Conservation (phyloP, 352 stramenopile species). For the Pythium folliculosum region DNA sequence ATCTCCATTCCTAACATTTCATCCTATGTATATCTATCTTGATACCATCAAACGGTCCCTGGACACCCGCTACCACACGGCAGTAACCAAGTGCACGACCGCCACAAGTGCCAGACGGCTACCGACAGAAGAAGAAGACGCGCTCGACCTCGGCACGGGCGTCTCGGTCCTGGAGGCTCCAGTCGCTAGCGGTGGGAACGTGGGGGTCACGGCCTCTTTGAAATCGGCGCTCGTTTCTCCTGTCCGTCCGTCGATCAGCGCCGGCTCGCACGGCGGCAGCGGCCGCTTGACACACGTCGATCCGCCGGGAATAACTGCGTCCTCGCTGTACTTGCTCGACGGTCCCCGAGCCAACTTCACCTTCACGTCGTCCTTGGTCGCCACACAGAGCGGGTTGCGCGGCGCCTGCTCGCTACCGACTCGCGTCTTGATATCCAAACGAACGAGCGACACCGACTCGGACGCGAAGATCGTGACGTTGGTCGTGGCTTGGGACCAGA, state of each 20-base stretch:
- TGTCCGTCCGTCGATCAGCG: not conserved
- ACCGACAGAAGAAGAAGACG: too few relatives aligned
- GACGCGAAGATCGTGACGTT: slow-evolving; percentile 1
- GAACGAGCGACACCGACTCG: not conserved
- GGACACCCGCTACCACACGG: too few relatives aligned
- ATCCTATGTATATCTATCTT: too few relatives aligned
- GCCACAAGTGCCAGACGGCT: too few relatives aligned
- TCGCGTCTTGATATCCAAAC: not conserved
- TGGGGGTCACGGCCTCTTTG: not conserved
- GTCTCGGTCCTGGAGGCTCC: too few relatives aligned
- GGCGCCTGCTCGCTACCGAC: not conserved
- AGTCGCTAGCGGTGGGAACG: too few relatives aligned
- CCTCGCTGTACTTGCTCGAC: not conserved
- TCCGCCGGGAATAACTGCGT: not conserved
- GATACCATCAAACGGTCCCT: too few relatives aligned
- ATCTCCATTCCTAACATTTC: too few relatives aligned
- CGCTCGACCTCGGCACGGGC: too few relatives aligned
- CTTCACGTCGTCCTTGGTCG: not conserved
- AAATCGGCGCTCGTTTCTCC: not conserved
- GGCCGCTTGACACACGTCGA: not conserved
- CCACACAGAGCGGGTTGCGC: not conserved
- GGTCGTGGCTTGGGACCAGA: not conserved
- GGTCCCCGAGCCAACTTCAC: not conserved
- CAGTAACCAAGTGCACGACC: too few relatives aligned
- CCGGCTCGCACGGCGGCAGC: not conserved